phyloP scores from a whole-genome alignment of 202 grass and related monocot genomes.

The Panicum virgatum region DNA sequence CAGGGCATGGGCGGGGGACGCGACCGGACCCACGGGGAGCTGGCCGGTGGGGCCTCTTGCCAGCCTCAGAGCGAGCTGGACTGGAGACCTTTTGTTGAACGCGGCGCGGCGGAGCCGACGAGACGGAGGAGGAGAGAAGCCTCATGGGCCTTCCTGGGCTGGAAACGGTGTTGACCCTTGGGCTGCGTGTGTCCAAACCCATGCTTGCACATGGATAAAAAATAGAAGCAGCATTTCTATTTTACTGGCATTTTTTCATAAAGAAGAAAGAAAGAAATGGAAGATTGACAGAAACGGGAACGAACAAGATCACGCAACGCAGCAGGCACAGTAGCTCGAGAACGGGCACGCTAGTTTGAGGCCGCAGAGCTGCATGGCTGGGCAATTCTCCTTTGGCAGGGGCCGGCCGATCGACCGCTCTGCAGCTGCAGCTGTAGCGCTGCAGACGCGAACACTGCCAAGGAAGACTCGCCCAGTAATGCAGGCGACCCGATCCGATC shows the following conservation, averaged over 20 bases:
- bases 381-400: constrained; percentile 75
- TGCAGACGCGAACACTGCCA: constrained; percentile 41
- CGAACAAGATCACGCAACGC: not conserved
- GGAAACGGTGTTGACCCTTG: not conserved
- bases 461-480: constrained; percentile 55
- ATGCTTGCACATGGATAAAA: no score
- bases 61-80: constrained; percentile 5
- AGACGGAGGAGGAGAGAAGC: not conserved
- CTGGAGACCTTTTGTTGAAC: not conserved
- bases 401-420: not conserved
- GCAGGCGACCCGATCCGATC: constrained; percentile 18
- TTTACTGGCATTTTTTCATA: no score
- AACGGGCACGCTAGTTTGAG: not conserved
- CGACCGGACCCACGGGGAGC: not conserved
- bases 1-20: not conserved
- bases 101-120: no score
- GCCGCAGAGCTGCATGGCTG: constrained; percentile 42
- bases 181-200: not conserved
- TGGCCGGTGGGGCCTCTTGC: not conserved
- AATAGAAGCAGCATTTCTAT: no score
- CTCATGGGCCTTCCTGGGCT: not conserved
- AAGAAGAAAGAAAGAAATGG: not conserved
- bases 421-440: not conserved
- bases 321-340: not conserved
- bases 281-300: no score